Conservation (phyloP, 805 yeast species). For the Yamadazyma akitaensis region DNA sequence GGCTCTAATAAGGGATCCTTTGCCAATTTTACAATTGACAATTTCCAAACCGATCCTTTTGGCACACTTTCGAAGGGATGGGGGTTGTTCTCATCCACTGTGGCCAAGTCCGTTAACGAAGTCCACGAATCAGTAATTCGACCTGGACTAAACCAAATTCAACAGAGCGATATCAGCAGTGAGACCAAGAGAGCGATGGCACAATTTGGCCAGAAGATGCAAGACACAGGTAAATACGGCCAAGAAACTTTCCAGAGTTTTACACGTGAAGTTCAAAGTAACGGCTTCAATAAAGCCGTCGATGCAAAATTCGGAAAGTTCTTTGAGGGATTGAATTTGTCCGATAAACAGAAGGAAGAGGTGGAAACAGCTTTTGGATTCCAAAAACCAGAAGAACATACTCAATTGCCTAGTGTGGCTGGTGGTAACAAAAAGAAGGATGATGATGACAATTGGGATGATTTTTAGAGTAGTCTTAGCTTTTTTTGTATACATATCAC, state of each 20-base stretch:
- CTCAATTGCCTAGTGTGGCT: slow-evolving; percentile 53
- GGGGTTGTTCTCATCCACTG: slow-evolving; percentile 87
- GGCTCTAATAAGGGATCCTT: slow-evolving; percentile 37
- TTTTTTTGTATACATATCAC: not conserved
- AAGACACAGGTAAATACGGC: slow-evolving; percentile 78
- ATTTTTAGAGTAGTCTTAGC: slow-evolving; percentile 36
- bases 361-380: slow-evolving; percentile 69
- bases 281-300: slow-evolving; percentile 41
- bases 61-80: slow-evolving; percentile 93
- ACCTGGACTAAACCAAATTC: slow-evolving; percentile 81
- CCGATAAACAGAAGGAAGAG: slow-evolving; percentile 29
- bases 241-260: slow-evolving; percentile 62
- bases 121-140: slow-evolving; percentile 86
- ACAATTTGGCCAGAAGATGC: slow-evolving; percentile 93
- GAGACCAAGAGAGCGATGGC: slow-evolving; percentile 93
- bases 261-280: slow-evolving; percentile 44
- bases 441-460: slow-evolving; percentile 68
- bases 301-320: slow-evolving; percentile 48
- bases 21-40: slow-evolving; percentile 60
- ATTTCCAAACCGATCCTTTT: slow-evolving; percentile 76
- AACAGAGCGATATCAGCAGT: slow-evolving; percentile 69
- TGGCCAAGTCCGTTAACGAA: slow-evolving; percentile 77
- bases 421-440: slow-evolving; percentile 39
- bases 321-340: slow-evolving; percentile 51
- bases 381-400: slow-evolving; percentile 53